Conservation (phyloP, 108 stramenopile genomes). For the Skeletonema marinoi region DNA sequence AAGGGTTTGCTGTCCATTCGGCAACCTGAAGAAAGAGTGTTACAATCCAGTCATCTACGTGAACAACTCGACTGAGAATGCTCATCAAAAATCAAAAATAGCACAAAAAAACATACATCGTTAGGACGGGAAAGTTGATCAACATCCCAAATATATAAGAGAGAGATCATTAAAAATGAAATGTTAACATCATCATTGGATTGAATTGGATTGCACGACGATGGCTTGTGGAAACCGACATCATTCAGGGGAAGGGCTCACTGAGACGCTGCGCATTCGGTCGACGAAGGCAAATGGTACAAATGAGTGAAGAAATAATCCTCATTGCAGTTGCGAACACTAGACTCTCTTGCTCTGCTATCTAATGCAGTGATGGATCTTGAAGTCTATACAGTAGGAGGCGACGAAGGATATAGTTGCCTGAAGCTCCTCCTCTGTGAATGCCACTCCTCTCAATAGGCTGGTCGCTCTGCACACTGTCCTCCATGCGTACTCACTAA, state of each 20-base stretch:
- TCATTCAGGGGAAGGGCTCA: not conserved
- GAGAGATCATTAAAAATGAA: not conserved
- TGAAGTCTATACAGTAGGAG: constrained; percentile 2
- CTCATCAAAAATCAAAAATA: not conserved
- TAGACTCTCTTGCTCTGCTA: not conserved
- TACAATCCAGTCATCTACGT: not conserved
- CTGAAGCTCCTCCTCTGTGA: constrained; percentile 14
- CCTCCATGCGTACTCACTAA: not conserved
- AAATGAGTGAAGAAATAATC: not conserved
- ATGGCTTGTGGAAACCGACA: not conserved
- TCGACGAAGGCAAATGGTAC: not conserved
- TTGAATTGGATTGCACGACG: not conserved
- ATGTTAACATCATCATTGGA: not conserved
- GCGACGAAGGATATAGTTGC: not conserved
- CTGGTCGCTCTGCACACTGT: not conserved
- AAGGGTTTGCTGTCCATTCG: not conserved
- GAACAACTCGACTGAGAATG: not conserved
- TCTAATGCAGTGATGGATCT: not conserved
- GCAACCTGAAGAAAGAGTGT: not conserved
- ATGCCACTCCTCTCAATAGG: not conserved
- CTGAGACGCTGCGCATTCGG: not conserved
- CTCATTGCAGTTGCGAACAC: not conserved
- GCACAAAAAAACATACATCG: not conserved
- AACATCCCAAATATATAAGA: not conserved
- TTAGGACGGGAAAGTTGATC: not conserved